Base-by-base conservation (phyloP, 2,329 filamentous ascomycete species). In the Anisogramma anomala region DNA sequence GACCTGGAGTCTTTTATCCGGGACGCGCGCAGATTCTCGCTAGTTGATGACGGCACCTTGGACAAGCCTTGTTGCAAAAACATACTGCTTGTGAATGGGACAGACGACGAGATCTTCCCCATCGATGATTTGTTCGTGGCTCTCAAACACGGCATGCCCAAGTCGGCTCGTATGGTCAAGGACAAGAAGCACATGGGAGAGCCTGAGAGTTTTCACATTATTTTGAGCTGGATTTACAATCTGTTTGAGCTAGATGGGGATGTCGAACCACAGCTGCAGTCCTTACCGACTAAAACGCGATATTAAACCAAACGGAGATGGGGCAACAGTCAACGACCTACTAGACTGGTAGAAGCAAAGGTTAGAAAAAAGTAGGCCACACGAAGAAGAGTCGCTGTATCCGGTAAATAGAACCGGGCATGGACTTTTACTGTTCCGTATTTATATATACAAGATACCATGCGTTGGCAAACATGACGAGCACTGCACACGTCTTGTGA, bases 41-140 rank as follows among this genome's bases (percentile, higher is more conserved):
- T 83, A 13, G 59, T 82, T 1, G 70, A 77, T 47, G 71, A 59
- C 4, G 72, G 75, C 0, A 65, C 82, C 25, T 53, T 81, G 26
- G 59, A 77, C 31, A 61, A 62, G 57, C 68, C 71, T 7, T 72
- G 68, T 34, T 72, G 69, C 33, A 62, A 75, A 46, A 55, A 82
- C 36, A 55, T 83, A 47, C 55, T 82, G 42, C 62, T 82, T 39
- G 72, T 77, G 7, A 77, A 78, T 49, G 62, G 74, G 0, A 69
- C 66, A 1, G 64, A 71, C 22, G 74, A 77, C 51, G 72, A 75
- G 58, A 75, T 78, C 35, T 77, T 78, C 55, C 74, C 74, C 0
- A 71, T 77, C 33, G 74, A 77, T 49, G 74, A 77, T 49, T 70
- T 72, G 42, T 71, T 72, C 48, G 54, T 77, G 30, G 68, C 69